These are phyloP conservation scores for Pseudogymnoascus sp. DNA, from an alignment of 2,329 filamentous ascomycete genomes.

Conservation along the genomic window DNA sequence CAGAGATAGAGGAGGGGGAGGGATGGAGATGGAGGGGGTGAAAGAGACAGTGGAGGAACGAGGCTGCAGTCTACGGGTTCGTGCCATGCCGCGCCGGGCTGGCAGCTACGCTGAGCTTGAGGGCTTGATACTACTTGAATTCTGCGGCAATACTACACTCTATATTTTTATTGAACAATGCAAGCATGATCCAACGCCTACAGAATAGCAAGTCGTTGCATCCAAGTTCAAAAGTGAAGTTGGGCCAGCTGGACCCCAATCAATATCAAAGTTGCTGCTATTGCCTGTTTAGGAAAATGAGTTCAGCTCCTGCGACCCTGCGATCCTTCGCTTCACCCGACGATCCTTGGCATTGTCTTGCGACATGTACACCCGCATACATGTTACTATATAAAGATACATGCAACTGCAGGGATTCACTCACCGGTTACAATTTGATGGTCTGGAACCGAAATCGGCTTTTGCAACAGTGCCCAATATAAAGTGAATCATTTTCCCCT, in stretches of 20 bases:
- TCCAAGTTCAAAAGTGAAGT: neutral
- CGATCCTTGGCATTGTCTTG: neutral
- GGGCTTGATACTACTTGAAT: neutral
- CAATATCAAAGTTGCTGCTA: neutral
- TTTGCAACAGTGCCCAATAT: neutral
- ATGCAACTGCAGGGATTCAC: neutral
- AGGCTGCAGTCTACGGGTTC: neutral
- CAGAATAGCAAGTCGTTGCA: neutral
- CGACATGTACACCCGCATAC: neutral
- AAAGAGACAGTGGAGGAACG: too few relatives aligned
- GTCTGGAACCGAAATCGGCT: neutral
- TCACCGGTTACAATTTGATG: neutral
- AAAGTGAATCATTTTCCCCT: neutral
- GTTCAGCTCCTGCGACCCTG: neutral
- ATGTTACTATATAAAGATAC: constrained; percentile 1
- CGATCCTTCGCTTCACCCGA: neutral
- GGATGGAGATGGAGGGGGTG: too few relatives aligned
- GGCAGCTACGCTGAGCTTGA: neutral
- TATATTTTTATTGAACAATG: neutral
- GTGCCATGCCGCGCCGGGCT: neutral
- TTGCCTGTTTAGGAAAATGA: neutral
- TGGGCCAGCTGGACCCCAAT: neutral
- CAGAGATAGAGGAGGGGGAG: neutral
- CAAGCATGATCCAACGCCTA: neutral
- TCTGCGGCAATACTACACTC: neutral